Base-by-base conservation (phyloP, 2,329 filamentous ascomycete species). In the Diaporthe citriasiana region DNA sequence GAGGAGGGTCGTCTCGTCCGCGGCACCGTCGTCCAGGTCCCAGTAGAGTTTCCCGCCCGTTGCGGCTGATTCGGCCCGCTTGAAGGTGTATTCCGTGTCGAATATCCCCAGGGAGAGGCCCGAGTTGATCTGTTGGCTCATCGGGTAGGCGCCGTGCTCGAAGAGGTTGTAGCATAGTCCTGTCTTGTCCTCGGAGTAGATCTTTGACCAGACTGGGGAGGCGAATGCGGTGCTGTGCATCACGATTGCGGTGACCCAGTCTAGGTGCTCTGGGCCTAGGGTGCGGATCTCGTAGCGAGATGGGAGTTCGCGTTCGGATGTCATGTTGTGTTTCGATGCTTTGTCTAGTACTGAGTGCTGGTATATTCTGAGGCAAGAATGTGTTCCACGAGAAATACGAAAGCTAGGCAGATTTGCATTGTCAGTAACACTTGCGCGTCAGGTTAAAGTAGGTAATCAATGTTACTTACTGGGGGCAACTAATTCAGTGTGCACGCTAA, bases 11-110 rank as follows among this genome's bases (percentile, higher is more conserved):
- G 74, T 72, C 3, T 30, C 60, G n/a, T 73, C 74, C 17, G 72
- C 71, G 1, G 22, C 33, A 6, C 55, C 13, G 57, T 77, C 65
- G 22, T 22, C 56, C 3, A 51, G 10, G 45, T 80, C 73, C 80
- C 80, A 82, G 74, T 78, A 78, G 12, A 82, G 76, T 50, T 71
- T 75, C 4, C 80, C 79, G 13, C 76, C 77, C 0, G 75, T 70
- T 4, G 73, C 75, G 1, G 56, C 76, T 0, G 80, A 80, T 22
- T 75, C 74, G 12, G 77, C 73, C 1, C 68, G 50, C 55, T 76
- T 76, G 76, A 76, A 80, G 13, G 56, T 25, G 65, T 80, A 78
- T 56, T 79, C 73, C 10, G 59, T 78, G 74, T 79, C 76, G 75
- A 80, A 79, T 15, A 79, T 69, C 40, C 78, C 77, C 12, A 76